Evolutionary conservation across 805 yeast species (phyloP).

Genomic region (Yamadazyma kitorensis): DNA sequence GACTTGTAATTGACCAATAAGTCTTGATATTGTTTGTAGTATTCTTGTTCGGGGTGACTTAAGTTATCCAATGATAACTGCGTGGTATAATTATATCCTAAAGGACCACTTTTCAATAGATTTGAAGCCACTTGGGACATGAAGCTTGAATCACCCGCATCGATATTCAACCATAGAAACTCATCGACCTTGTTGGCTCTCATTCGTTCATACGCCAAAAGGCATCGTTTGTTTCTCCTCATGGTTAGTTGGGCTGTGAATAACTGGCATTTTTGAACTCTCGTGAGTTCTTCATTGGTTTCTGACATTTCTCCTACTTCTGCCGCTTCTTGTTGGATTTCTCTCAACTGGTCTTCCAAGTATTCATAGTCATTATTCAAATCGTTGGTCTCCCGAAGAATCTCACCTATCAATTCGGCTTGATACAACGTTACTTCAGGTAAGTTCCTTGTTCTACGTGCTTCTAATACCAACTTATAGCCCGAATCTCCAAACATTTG

Average conservation of each 20-base stretch:
- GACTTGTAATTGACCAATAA: conserved; percentile 75
- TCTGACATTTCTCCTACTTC: conserved; percentile 38
- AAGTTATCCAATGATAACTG: conserved; percentile 44
- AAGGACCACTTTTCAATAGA: conserved; percentile 7
- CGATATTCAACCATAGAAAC: conserved; percentile 69
- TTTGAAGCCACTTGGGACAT: too few species aligned
- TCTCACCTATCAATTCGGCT: conserved; percentile 64
- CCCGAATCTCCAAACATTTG: conserved; percentile 88
- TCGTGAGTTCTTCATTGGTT: too few species aligned
- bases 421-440: conserved; percentile 68
- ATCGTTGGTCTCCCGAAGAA: conserved; percentile 69
- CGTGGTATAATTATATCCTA: conserved; percentile 22
- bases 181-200: conserved; percentile 68
- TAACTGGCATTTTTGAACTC: conserved; percentile 58
- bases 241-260: conserved; percentile 73
- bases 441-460: conserved; percentile 70
- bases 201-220: conserved; percentile 76
- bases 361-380: conserved; percentile 56
- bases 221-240: conserved; percentile 86
- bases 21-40: conserved; percentile 66
- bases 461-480: conserved; percentile 77
- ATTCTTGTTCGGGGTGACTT: conserved; percentile 79
- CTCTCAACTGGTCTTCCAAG: conserved; percentile 32
- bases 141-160: conserved; percentile 32
- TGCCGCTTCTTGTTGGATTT: conserved; percentile 17